These are phyloP conservation scores for Abelmoschus esculentus DNA, from an alignment of 345 rosid genomes.

Conservation along the genomic window DNA sequence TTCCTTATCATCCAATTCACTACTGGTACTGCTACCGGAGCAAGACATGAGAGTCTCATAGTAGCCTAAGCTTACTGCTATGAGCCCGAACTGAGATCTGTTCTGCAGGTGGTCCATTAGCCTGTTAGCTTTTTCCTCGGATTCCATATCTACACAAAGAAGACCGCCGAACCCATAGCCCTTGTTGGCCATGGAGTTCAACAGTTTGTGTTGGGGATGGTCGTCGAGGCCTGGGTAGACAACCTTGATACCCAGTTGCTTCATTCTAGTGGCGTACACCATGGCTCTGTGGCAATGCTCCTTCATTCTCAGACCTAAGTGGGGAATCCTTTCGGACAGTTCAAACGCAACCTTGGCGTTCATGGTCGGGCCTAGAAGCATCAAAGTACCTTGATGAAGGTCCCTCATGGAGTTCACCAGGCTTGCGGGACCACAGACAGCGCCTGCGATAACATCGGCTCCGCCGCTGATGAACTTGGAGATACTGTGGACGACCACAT, in stretches of 20 bases:
- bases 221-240: slow-evolving; percentile 80
- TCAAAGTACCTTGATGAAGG: slow-evolving; percentile 72
- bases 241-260: slow-evolving; percentile 61
- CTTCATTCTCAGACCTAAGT: slow-evolving; percentile 69
- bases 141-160: slow-evolving; percentile 70
- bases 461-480: slow-evolving; percentile 95
- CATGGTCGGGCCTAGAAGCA: slow-evolving; percentile 96
- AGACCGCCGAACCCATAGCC: slow-evolving; percentile 83
- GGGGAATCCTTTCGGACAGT: slow-evolving; percentile 79
- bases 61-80: slow-evolving; percentile 95
- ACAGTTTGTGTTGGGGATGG: slow-evolving; percentile 68
- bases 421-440: slow-evolving; percentile 73
- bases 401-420: slow-evolving; percentile 92
- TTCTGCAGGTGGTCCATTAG: slow-evolving; percentile 75
- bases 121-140: slow-evolving; percentile 74
- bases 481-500: slow-evolving; percentile 84
- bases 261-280: slow-evolving; percentile 60
- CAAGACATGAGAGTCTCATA: slow-evolving; percentile 91
- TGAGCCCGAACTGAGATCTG: slow-evolving; percentile 70
- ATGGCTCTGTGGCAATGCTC: slow-evolving; percentile 74
- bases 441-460: slow-evolving; percentile 93
- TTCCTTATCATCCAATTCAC: slow-evolving; percentile 62
- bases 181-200: slow-evolving; percentile 51
- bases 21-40: slow-evolving; percentile 90
- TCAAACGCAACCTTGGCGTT: slow-evolving; percentile 89